Conservation (phyloP, 805 yeast species). For the Zygoascus ofunaensis region DNA sequence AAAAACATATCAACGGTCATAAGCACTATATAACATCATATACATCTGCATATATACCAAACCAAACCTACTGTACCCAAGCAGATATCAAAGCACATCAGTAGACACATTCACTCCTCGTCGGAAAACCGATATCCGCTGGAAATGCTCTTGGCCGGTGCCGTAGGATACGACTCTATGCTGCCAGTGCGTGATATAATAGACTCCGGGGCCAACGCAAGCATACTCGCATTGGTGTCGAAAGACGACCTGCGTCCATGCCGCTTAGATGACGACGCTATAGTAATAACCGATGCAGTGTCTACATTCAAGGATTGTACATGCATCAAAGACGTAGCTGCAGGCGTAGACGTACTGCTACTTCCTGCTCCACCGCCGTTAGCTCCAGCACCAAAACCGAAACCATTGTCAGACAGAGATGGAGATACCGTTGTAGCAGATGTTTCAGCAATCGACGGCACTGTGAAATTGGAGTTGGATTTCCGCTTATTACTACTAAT, state of each 20-base stretch:
- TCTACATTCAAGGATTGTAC: constrained; percentile 14
- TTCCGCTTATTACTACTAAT: constrained; percentile 12
- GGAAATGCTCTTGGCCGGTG: constrained; percentile 9
- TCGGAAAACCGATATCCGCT: constrained; percentile 2
- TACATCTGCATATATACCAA: too few relatives aligned
- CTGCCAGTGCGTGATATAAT: constrained; percentile 15
- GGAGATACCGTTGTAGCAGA: constrained; percentile 18
- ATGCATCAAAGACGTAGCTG: constrained; percentile 4
- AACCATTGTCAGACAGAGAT: neutral
- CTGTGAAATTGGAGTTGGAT: constrained; percentile 21
- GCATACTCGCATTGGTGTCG: constrained; percentile 31
- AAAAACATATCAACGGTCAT: too few relatives aligned
- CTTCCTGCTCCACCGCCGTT: neutral
- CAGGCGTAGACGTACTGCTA: neutral
- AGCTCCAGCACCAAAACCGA: neutral
- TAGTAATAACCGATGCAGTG: constrained; percentile 30
- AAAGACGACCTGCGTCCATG: constrained; percentile 25
- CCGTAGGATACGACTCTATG: constrained; percentile 4
- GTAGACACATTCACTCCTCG: too few relatives aligned
- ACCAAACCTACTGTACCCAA: too few relatives aligned
- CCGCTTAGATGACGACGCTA: constrained; percentile 30
- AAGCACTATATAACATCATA: too few relatives aligned
- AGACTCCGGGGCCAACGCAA: constrained; percentile 29
- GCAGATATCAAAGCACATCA: too few relatives aligned
- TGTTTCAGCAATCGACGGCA: constrained; percentile 21